Evolutionary conservation across 768 basidiomycete genomes (phyloP).

Genomic region (Lactifluus rugatus): DNA sequence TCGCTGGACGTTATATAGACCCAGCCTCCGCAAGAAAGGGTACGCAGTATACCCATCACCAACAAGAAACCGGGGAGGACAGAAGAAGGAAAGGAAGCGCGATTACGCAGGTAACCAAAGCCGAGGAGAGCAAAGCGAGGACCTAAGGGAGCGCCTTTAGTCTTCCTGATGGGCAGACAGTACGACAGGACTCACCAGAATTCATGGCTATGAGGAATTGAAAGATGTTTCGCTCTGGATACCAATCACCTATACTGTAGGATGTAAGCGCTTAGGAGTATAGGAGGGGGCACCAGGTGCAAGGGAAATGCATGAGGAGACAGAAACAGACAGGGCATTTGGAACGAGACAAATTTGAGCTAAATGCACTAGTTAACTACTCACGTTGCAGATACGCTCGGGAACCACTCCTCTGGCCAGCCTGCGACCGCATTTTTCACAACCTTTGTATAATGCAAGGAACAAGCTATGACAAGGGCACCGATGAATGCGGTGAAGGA

Average conservation of each 20-base stretch:
- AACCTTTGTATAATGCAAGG: constrained; percentile 72
- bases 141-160: constrained; percentile 22
- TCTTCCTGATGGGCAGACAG: background rate
- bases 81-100: constrained; percentile 31
- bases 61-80: constrained; percentile 40
- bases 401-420: constrained; percentile 86
- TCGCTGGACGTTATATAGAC: constrained; percentile 83
- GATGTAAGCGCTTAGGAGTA: too few species aligned
- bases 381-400: constrained; percentile 79
- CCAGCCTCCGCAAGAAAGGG: constrained; percentile 84
- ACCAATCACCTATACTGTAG: constrained; percentile 83
- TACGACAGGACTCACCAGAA: constrained; percentile 38
- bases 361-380: constrained; percentile 23
- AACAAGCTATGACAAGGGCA: constrained; percentile 54
- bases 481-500: constrained; percentile 53
- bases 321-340: background rate
- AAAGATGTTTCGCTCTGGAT: constrained; percentile 75
- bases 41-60: constrained; percentile 56
- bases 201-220: constrained; percentile 84
- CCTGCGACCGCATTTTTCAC: constrained; percentile 77
- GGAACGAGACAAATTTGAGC: background rate
- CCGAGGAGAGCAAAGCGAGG: constrained; percentile 63
- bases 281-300: too few species aligned
- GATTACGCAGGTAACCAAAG: constrained; percentile 52
- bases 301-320: background rate